Percentiles rank a stretch among this genome's conserved stretches.
Evolutionary conservation across 345 rosid genomes (phyloP).

Genomic region (Cardamine resedifolia): DNA sequence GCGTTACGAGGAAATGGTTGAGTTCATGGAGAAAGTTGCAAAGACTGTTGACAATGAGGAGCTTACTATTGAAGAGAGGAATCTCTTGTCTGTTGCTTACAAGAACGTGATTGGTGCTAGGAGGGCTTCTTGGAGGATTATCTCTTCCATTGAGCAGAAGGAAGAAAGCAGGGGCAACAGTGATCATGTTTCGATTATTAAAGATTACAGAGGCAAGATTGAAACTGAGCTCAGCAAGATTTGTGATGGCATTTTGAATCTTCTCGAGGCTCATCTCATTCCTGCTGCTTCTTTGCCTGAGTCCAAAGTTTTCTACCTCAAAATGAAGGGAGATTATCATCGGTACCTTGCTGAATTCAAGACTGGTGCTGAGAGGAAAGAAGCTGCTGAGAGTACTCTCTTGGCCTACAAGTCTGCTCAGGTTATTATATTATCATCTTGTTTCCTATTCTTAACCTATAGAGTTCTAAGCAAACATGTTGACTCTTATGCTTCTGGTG

Average conservation of each 20-base stretch:
- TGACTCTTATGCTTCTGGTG: constrained; percentile 2
- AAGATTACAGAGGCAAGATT: constrained; percentile 87
- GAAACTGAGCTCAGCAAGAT: constrained; percentile 88
- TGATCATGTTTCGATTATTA: constrained; percentile 72
- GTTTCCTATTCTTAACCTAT: not conserved
- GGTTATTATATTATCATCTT: constrained; percentile 45
- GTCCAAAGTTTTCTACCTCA: constrained; percentile 93
- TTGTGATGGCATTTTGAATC: constrained; percentile 80
- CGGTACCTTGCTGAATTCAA: constrained; percentile 95
- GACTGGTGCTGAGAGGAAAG: constrained; percentile 92
- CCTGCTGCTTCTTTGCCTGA: constrained; percentile 82
- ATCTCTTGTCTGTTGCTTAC: constrained; percentile 93
- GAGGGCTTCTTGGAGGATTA: constrained; percentile 98
- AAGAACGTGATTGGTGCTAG: constrained; percentile 97
- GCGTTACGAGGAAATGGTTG: constrained; percentile 97
- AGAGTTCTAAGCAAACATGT: not conserved
- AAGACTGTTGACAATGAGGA: constrained; percentile 84
- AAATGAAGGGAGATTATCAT: constrained; percentile 97
- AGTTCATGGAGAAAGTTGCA: constrained; percentile 94
- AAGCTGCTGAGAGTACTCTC: constrained; percentile 95
- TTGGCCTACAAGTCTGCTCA: constrained; percentile 96
- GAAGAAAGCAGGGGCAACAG: constrained; percentile 92
- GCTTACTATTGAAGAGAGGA: constrained; percentile 91
- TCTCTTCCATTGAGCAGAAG: constrained; percentile 97
- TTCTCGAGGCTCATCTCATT: constrained; percentile 85